Percentiles rank a stretch among this genome's conserved stretches.
Evolutionary conservation across 176 grass and related monocot species (phyloP).

Genomic region (Saccharum officinarum): DNA sequence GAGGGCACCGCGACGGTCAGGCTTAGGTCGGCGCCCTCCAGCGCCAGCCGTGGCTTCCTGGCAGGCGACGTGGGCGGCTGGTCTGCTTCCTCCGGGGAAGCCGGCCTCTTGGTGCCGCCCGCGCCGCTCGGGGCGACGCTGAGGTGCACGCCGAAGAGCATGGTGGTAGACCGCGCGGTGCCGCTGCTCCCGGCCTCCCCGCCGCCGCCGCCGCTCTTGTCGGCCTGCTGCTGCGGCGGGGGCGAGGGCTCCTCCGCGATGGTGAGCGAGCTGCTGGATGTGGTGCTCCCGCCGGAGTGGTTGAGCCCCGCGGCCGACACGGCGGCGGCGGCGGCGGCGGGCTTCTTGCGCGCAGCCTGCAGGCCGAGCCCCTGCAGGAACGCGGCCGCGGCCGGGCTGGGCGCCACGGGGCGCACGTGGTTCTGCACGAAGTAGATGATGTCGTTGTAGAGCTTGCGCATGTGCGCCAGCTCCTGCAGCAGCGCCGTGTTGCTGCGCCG

Average conservation of each 20-base stretch:
- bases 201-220: conserved; percentile 39
- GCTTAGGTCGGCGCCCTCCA: conserved; percentile 57
- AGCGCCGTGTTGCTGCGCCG: conserved; percentile 76
- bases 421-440: conserved; percentile 99
- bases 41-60: conserved; percentile 59
- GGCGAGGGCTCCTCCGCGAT: conserved; percentile 82
- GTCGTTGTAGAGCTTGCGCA: conserved; percentile 99
- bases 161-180: conserved; percentile 42
- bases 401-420: conserved; percentile 87
- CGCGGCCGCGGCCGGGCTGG: conserved; percentile 68
- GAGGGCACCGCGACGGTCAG: conserved; percentile 45
- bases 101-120: conserved; percentile 49
- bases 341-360: conserved; percentile 31
- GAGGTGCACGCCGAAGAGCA: conserved; percentile 83
- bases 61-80: conserved; percentile 48
- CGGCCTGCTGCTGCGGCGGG: not conserved
- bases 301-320: conserved; percentile 6
- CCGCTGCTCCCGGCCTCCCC: conserved; percentile 54
- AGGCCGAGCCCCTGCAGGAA: conserved; percentile 57
- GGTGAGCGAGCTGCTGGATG: conserved; percentile 94
- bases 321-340: not conserved
- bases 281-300: conserved; percentile 76
- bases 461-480: conserved; percentile 85
- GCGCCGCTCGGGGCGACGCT: conserved; percentile 5
- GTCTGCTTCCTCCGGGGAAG: conserved; percentile 31